A percentile compares a stretch with the other conserved stretches of the same genome.
Conservation (phyloP, 306 rosid species). For the Lagenaria siceraria region DNA sequence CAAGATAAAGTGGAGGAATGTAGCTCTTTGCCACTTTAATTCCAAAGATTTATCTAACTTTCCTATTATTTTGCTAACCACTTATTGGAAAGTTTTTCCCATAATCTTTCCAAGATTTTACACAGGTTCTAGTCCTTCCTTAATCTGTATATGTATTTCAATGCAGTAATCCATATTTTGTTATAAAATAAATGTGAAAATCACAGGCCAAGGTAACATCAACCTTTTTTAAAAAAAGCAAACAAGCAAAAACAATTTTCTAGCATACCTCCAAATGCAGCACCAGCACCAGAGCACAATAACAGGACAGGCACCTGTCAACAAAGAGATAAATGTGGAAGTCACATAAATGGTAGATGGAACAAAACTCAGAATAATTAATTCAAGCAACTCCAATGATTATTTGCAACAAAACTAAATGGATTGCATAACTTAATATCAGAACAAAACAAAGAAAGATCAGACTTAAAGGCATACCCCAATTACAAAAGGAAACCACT, state of each 20-base stretch:
- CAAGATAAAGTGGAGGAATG: background rate
- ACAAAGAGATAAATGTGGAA: conserved; percentile 9
- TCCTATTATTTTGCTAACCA: background rate
- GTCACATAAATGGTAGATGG: background rate
- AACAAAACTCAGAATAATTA: background rate
- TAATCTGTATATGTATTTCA: background rate
- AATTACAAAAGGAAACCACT: conserved; percentile 85
- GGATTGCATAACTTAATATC: background rate
- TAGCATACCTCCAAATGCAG: conserved; percentile 77
- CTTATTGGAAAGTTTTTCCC: background rate
- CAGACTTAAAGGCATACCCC: conserved; percentile 38
- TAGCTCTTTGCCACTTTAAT: background rate
- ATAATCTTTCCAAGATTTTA: background rate
- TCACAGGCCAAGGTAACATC: background rate
- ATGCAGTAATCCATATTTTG: background rate
- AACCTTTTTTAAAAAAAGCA: background rate
- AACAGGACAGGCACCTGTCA: conserved; percentile 75
- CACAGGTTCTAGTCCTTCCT: background rate
- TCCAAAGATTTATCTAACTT: background rate
- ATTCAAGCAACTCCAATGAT: background rate
- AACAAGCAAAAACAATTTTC: background rate
- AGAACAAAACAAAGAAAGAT: background rate
- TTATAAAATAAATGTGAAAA: background rate
- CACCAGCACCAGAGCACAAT: conserved; percentile 62
- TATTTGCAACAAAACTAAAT: background rate